Evolutionary conservation across 148 eudicot species (phyloP), one percentile per base, ranked within the genome.

Genomic region (Camellia japonica): DNA sequence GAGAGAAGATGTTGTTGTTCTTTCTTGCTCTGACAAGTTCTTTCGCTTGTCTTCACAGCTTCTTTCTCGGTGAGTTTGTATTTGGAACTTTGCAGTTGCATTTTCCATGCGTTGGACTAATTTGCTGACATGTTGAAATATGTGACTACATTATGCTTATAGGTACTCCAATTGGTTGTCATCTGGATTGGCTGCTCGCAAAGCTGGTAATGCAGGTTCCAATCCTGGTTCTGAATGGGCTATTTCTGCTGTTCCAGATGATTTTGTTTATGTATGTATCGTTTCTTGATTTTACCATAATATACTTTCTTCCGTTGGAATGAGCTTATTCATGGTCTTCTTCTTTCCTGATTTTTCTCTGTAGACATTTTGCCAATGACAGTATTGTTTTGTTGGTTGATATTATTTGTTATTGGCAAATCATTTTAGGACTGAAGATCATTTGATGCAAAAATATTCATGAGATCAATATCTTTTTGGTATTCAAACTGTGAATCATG

Each of bases 101-200:
- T 69, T 43, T 76, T 80, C 73, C 63, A 4, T 63, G 14, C 47
- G 0, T 71, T 19, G 38, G 43, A 52, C 59, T 82, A 59, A 18
- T 64, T 30, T 18, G 44, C 77, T 80, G 76, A 74, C 62, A 12
- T 51, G 15, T 69, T 0, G 23, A 47, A 81, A 58, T 41, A 44
- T 58, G 42, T n/a, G 44, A 70, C 19, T 75, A 55, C 59, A 67
- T 77, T 82, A 16, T 38, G 3, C 52, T 30, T 80, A 71, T 78
- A 96, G 99, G 90, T 96, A 90, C 87, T 87, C 94, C 79, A 88
- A 80, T 84, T 96, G 99, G 98, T 84, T 96, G 86, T 94, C 97
- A 71, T 81, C 88, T 82, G 99, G 98, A 78, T 87, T 96, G 51
- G 81, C 81, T 86, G 95, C 91, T 89, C 89, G 94, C 79, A 86